These are phyloP conservation scores for Symbiotaphrina buchneri DNA, from an alignment of 495 filamentous ascomycete species.

Conservation along the genomic window DNA sequence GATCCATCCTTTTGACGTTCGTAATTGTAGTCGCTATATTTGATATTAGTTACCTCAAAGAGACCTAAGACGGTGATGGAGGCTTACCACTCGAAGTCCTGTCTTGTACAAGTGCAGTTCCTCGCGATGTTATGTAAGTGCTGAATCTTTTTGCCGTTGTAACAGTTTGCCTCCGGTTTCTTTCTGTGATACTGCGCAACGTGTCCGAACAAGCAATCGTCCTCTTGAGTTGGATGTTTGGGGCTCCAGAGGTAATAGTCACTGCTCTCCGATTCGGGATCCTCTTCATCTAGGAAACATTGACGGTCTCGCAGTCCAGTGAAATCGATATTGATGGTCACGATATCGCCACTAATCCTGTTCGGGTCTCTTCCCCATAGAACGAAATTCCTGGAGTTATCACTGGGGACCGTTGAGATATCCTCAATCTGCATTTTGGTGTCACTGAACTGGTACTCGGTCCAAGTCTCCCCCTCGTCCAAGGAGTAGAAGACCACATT, in stretches of 20 bases:
- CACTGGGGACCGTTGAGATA: conserved; percentile 73
- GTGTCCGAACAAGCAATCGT: conserved; percentile 84
- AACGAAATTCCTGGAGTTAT: conserved; percentile 71
- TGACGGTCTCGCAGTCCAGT: conserved; percentile 41
- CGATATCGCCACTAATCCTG: conserved; percentile 19
- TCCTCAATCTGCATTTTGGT: conserved; percentile 41
- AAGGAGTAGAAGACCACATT: conserved; percentile 52
- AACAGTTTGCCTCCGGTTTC: conserved; percentile 47
- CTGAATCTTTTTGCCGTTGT: conserved; percentile 46
- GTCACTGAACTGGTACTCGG: conserved; percentile 46
- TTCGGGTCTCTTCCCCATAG: conserved; percentile 48
- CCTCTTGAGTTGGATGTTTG: conserved; percentile 45
- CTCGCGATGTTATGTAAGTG: conserved; percentile 39
- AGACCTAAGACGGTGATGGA: background rate
- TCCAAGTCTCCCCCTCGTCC: conserved; percentile 61
- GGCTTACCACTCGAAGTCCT: conserved; percentile 84
- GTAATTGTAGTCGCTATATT: conserved; percentile 75
- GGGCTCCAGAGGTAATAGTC: conserved; percentile 77
- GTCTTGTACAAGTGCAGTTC: conserved; percentile 62
- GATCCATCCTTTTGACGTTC: conserved; percentile 49
- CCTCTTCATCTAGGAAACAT: conserved; percentile 44
- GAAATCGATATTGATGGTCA: conserved; percentile 73
- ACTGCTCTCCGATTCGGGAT: conserved; percentile 28
- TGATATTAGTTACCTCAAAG: background rate
- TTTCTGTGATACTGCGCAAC: conserved; percentile 79